Evolutionary conservation across 305 asterid species (phyloP), one percentile per base, ranked within the genome.

Genomic region (Fraxinus angustifolia): DNA sequence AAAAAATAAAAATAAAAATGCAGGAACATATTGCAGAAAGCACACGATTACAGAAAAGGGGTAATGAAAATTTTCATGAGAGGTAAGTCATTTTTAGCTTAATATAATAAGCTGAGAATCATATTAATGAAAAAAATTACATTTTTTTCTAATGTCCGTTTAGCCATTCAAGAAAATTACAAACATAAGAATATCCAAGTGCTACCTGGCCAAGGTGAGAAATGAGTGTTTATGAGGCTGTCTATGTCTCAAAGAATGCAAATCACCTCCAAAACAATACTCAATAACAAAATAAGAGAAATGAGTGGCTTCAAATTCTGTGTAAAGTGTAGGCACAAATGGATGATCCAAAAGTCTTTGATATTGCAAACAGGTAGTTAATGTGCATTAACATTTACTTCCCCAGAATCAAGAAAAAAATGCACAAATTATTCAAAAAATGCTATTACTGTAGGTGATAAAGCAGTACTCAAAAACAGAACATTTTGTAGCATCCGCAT

Each of bases 1-100:
- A 50, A 30, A 26, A 30, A 30, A 30, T 30, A 42, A 42, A 38
- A 75, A 33, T 36, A 36, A 42, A 42, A n/a, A 78, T 72, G 42
- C 84, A 82, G 28, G 26, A 11, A 60, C 19, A 76, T 28, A 4
- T 4, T 78, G 30, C 80, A 67, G 26, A 80, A 53, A 75, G 30
- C 34, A 33, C 42, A 50, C 34, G 7, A 26, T 8, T 50, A 77
- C 23, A 78, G 10, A n/a, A 53, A n/a, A n/a, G 65, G 65, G 11
- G 65, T n/a, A 53, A 53, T 53, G 65, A 53, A 53, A 53, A 53
- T n/a, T 53, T 53, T 53, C 65, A 53, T 53, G 65, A 53, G 6
- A 53, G 65, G 26, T 1, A n/a, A n/a, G 65, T 6, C 62, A 50
- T 50, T 50, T n/a, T 53, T n/a, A 53, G 10, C 65, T 53, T n/a